Base-by-base conservation (phyloP, 2,329 filamentous ascomycete genomes). In the Aspergillus sp. region DNA sequence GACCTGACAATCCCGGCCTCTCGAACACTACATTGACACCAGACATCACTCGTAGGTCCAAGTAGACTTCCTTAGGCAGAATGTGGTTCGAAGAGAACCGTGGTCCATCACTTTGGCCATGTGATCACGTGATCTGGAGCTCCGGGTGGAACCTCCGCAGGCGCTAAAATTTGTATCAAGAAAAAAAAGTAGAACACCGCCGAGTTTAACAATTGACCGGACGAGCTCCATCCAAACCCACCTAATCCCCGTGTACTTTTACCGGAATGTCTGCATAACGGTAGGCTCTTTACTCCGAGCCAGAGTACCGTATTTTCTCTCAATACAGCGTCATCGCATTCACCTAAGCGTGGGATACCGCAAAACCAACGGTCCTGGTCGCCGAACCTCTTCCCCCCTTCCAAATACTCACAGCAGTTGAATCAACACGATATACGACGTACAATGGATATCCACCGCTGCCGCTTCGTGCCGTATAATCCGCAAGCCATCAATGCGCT, bases 391-490 rank as follows among this genome's bases (percentile, higher is more conserved):
- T 36, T n/a, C 34, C 4, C 15, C 6, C 34, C 4, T 13, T 6
- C 13, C 15, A 36, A 36, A 7, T 5, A 13, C 15, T 36, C 34
- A 36, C 15, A 17, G 30, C 4, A 9, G 15, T 17, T 17, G 18
- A 24, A 4, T 3, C 11, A 43, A 42, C 48, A 38, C 24, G 34
- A 41, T 22, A 26, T 52, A 42, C 34, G 11, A 9, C 53, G 56
- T 58, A 70, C 44, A 59, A 97, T 98, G 93, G 93, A 98, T 78
- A 89, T 99, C 72, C 95, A 99, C 80, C 91, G 95, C 69, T 96
- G 93, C 72, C 91, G 95, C 71, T 99, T 99, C 78, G 89, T 99
- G 66, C 90, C 90, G 41, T 98, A 90, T 76, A 91, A 92, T 63
- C 89, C 91, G 7, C 91, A 91, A 59, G 89, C 92, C 57, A 97